Percentiles rank a stretch among this genome's conserved stretches.
Evolutionary conservation across 2,329 filamentous ascomycete genomes (phyloP).

Genomic region (Pseudogymnoascus sp.): DNA sequence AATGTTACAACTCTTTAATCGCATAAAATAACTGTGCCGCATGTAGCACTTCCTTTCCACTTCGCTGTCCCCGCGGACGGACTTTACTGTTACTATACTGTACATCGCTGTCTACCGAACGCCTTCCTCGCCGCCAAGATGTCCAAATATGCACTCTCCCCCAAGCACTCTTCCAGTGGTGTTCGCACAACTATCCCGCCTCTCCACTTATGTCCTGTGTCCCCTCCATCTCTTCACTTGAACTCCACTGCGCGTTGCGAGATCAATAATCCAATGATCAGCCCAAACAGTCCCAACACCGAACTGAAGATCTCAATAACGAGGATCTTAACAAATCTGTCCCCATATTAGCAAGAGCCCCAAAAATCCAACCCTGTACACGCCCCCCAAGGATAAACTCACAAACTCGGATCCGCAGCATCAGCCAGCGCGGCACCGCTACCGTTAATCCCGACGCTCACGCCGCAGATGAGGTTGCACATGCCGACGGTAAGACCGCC

Average conservation of each 20-base stretch:
- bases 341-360: slow-evolving; percentile 19
- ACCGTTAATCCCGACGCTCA: slow-evolving; percentile 96
- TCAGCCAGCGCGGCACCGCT: slow-evolving; percentile 94
- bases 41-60: background rate
- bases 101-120: slow-evolving; percentile 10
- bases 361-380: background rate
- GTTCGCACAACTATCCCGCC: background rate
- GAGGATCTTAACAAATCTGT: slow-evolving; percentile 94
- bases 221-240: background rate
- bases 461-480: slow-evolving; percentile 93
- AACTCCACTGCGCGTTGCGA: slow-evolving; percentile 80
- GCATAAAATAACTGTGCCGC: slow-evolving; percentile 2
- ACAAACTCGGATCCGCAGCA: slow-evolving; percentile 87
- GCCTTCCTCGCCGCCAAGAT: slow-evolving; percentile 9
- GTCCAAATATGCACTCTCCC: background rate
- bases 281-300: slow-evolving; percentile 88
- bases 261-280: slow-evolving; percentile 88
- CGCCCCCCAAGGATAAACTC: slow-evolving; percentile 36
- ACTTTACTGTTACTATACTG: slow-evolving; percentile 10
- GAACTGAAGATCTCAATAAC: slow-evolving; percentile 99
- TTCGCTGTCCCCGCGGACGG: background rate
- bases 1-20: slow-evolving; percentile 9
- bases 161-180: background rate
- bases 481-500: slow-evolving; percentile 86
- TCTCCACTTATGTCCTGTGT: background rate